These are phyloP conservation scores for Xerocomus brunneocitrinus DNA, from an alignment of 768 basidiomycete species.

Conservation along the genomic window DNA sequence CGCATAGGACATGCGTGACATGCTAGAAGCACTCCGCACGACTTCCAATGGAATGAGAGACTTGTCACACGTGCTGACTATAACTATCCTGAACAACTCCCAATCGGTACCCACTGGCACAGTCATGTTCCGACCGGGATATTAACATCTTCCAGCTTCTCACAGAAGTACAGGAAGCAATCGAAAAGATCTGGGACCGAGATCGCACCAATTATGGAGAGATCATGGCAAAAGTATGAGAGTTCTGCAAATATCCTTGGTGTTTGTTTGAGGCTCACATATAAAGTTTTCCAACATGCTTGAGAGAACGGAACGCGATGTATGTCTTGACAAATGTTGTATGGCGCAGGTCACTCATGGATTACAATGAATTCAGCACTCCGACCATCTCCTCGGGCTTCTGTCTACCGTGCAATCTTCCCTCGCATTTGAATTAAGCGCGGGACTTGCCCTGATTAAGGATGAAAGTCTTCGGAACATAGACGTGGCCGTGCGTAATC, in stretches of 20 bases:
- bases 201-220: conserved; percentile 18
- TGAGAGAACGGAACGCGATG: conserved; percentile 21
- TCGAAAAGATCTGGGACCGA: conserved; percentile 20
- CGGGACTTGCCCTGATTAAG: conserved; percentile 25
- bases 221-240: conserved; percentile 22
- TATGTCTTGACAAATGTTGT: conserved; percentile 7
- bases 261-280: conserved; percentile 12
- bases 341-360: background rate
- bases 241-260: background rate
- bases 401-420: conserved; percentile 21
- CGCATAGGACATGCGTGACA: conserved; percentile 28
- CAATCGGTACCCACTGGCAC: conserved; percentile 16
- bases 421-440: conserved; percentile 20
- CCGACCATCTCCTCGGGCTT: conserved; percentile 24
- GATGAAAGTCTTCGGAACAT: conserved; percentile 27
- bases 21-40: conserved; percentile 16
- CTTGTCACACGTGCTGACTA: conserved; percentile 18
- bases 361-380: conserved; percentile 19
- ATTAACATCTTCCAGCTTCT: conserved; percentile 22
- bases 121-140: background rate
- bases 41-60: conserved; percentile 18
- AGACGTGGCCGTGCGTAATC: conserved; percentile 20
- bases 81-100: conserved; percentile 11
- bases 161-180: conserved; percentile 14
- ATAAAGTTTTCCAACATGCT: conserved; percentile 24